Evolutionary conservation across 1,284 basidiomycete species (phyloP).

Genomic region (Moniliophthora roreri): DNA sequence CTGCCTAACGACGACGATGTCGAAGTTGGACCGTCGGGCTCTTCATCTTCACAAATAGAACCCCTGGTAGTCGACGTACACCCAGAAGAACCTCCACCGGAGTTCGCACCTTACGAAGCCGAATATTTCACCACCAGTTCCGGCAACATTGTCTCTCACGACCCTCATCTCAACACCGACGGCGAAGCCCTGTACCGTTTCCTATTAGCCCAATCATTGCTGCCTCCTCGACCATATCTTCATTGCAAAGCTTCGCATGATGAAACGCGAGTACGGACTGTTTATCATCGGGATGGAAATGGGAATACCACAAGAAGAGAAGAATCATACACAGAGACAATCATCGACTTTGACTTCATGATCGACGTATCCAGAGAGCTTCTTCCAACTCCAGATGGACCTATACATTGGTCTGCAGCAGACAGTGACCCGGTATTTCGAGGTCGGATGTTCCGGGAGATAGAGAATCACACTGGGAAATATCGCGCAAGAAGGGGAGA

Average conservation of each 20-base stretch:
- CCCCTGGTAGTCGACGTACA: neutral
- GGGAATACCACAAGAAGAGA: conserved; percentile 32
- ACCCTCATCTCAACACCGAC: conserved; percentile 70
- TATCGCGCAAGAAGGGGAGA: conserved; percentile 30
- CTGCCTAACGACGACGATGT: neutral
- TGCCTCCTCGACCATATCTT: conserved; percentile 24
- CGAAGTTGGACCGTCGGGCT: neutral
- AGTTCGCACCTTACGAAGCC: conserved; percentile 62
- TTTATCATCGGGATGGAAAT: conserved; percentile 38
- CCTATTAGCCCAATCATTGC: neutral
- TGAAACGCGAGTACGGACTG: conserved; percentile 52
- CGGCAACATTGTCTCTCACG: conserved; percentile 65
- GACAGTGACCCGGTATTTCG: conserved; percentile 55
- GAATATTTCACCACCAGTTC: conserved; percentile 50
- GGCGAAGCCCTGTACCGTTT: conserved; percentile 36
- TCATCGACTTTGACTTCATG: conserved; percentile 66
- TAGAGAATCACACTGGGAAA: conserved; percentile 34
- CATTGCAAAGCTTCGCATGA: conserved; percentile 58
- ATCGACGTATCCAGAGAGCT: conserved; percentile 42
- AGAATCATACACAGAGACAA: conserved; percentile 50
- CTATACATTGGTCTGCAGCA: conserved; percentile 49
- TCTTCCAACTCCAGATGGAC: conserved; percentile 30
- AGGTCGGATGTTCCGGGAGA: conserved; percentile 52
- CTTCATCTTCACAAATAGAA: neutral
- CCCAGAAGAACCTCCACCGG: conserved; percentile 48